These are phyloP conservation scores for Penicillium desertorum DNA, from an alignment of 495 filamentous ascomycete genomes.

Conservation along the genomic window DNA sequence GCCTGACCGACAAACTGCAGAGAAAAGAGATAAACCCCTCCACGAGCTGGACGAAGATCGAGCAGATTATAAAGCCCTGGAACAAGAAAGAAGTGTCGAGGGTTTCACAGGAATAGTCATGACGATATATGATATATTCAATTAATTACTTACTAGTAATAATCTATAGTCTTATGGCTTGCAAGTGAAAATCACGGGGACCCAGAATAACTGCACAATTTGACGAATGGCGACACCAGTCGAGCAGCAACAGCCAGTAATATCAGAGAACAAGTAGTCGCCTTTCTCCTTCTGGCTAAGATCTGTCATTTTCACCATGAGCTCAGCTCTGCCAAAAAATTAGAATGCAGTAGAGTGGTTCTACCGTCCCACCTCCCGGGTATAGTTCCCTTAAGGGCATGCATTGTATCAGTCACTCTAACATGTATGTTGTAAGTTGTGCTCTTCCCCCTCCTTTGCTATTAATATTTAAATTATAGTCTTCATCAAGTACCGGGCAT, in stretches of 20 bases:
- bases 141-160: slow-evolving; percentile 15
- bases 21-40: slow-evolving; percentile 4
- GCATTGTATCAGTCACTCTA: slow-evolving; percentile 2
- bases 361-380: slow-evolving; percentile 23
- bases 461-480: neutral
- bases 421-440: slow-evolving; percentile 3
- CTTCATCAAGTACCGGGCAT: slow-evolving; percentile 7
- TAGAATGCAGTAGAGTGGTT: slow-evolving; percentile 21
- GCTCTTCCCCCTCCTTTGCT: neutral
- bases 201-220: slow-evolving; percentile 25
- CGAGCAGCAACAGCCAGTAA: slow-evolving; percentile 23
- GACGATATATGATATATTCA: slow-evolving; percentile 4
- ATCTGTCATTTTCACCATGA: slow-evolving; percentile 34
- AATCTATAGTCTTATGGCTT: slow-evolving; percentile 13
- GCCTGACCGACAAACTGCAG: slow-evolving; percentile 20
- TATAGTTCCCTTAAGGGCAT: slow-evolving; percentile 18
- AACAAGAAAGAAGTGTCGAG: neutral
- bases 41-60: neutral
- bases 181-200: slow-evolving; percentile 16
- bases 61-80: slow-evolving; percentile 17
- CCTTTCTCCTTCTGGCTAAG: slow-evolving; percentile 17
- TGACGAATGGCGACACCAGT: slow-evolving; percentile 17
- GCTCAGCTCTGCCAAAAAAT: slow-evolving; percentile 28
- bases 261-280: slow-evolving; percentile 1
- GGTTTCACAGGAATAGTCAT: slow-evolving; percentile 20